Evolutionary conservation across 1,284 basidiomycete species (phyloP).

Genomic region (Neolentinus lepideus): DNA sequence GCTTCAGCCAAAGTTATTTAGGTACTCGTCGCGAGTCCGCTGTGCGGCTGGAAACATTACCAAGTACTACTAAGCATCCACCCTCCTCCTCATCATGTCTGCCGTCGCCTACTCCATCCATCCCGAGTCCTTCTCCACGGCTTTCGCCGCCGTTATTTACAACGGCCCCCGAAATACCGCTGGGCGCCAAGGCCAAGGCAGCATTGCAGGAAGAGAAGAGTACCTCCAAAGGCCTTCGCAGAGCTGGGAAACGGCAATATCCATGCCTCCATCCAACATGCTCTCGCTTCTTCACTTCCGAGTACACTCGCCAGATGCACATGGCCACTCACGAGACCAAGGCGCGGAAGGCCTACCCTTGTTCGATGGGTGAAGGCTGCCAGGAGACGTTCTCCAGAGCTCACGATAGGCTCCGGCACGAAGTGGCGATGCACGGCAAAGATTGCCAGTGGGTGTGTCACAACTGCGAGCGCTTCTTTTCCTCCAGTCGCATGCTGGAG

Average conservation of each 20-base stretch:
- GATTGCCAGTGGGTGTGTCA: not conserved
- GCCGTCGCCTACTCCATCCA: not conserved
- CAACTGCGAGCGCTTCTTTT: not conserved
- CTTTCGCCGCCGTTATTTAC: not conserved
- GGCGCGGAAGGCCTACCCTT: conserved; percentile 4
- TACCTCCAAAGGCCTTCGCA: not conserved
- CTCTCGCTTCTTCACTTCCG: not conserved
- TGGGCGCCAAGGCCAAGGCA: not conserved
- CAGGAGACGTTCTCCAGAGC: not conserved
- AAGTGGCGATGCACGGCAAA: conserved; percentile 1
- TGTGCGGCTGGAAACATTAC: not conserved
- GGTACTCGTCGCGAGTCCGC: not conserved
- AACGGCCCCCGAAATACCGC: not conserved
- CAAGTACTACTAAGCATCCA: not conserved
- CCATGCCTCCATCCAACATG: conserved; percentile 1
- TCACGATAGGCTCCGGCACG: conserved; percentile 2
- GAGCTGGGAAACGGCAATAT: not conserved
- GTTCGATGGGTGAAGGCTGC: conserved; percentile 8
- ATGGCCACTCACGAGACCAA: not conserved
- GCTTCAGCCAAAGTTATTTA: not conserved
- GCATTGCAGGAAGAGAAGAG: not conserved
- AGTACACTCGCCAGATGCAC: conserved; percentile 1
- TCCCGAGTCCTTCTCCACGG: not conserved
- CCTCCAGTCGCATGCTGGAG: not conserved
- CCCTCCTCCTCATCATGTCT: not conserved